Conservation (phyloP, 768 basidiomycete species). For the Lactifluus echinatus region DNA sequence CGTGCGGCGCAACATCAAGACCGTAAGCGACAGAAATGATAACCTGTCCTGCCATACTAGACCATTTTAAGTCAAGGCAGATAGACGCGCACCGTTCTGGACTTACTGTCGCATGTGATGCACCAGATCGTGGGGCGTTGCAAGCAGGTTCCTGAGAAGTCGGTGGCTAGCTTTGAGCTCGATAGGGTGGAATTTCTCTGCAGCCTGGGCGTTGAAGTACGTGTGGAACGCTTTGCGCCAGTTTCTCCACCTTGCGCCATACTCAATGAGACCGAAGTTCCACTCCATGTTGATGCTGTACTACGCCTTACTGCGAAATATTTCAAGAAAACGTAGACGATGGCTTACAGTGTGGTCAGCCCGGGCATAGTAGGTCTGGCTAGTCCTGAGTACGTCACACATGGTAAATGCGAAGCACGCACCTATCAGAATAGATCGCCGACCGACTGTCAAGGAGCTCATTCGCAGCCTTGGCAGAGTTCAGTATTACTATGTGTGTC, state of each 20-base stretch:
- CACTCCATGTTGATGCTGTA: conserved; percentile 36
- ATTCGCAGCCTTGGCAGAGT: conserved; percentile 2
- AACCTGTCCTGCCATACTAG: conserved; percentile 4
- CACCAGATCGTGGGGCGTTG: conserved; percentile 32
- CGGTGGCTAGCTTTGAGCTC: conserved; percentile 20
- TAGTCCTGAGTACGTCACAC: background rate
- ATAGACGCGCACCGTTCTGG: background rate
- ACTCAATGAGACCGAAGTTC: conserved; percentile 34
- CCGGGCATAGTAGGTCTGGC: background rate
- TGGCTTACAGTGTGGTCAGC: conserved; percentile 3
- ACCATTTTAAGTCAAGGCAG: background rate
- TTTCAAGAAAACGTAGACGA: background rate
- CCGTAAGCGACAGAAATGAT: conserved; percentile 17
- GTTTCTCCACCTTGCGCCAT: conserved; percentile 34
- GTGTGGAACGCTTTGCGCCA: conserved; percentile 35
- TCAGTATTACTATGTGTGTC: conserved; percentile 3
- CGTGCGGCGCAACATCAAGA: conserved; percentile 7
- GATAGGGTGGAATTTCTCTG: conserved; percentile 5
- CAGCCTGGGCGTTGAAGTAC: conserved; percentile 33
- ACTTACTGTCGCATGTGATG: conserved; percentile 31
- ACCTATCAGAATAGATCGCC: conserved; percentile 10
- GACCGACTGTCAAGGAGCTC: conserved; percentile 1
- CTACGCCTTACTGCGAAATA: background rate
- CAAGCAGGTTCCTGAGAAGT: conserved; percentile 27
- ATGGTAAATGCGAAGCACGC: background rate